Conservation (phyloP, 2,329 filamentous ascomycete species). For the Epichloe gansuensis region DNA sequence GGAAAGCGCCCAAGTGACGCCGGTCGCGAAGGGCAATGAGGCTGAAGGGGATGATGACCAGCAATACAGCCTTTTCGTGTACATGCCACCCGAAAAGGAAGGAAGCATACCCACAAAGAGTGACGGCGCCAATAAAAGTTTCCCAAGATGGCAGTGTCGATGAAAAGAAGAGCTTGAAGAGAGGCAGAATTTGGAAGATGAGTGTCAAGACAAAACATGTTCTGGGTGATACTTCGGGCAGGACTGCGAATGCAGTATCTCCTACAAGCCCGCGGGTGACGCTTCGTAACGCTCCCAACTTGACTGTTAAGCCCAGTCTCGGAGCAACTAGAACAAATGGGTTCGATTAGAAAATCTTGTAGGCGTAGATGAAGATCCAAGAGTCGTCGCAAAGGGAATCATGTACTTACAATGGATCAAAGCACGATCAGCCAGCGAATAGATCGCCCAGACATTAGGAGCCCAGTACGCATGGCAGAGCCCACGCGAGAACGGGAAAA, state of each 20-base stretch:
- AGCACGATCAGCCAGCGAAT: conserved; percentile 78
- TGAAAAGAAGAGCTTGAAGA: conserved; percentile 62
- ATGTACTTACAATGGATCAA: conserved; percentile 62
- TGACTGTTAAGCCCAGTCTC: conserved; percentile 60
- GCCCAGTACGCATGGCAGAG: conserved; percentile 98
- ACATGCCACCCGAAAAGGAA: conserved; percentile 99
- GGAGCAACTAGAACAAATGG: conserved; percentile 53
- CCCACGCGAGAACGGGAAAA: conserved; percentile 90
- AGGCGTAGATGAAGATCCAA: neutral
- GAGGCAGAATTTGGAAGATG: conserved; percentile 64
- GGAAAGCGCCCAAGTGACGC: conserved; percentile 81
- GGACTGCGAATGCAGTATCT: conserved; percentile 84
- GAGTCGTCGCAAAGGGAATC: neutral
- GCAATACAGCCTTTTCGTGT: conserved; percentile 90
- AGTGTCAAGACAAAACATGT: conserved; percentile 76
- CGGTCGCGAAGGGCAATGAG: conserved; percentile 83
- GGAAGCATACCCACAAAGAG: conserved; percentile 87
- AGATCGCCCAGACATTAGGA: conserved; percentile 92
- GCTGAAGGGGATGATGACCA: conserved; percentile 91
- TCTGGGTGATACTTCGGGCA: conserved; percentile 73
- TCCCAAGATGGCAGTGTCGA: conserved; percentile 64
- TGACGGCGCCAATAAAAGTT: conserved; percentile 77
- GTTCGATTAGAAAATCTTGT: neutral
- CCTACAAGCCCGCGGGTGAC: conserved; percentile 89
- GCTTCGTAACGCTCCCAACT: conserved; percentile 65